Percentiles rank a stretch among this genome's conserved stretches.
These are phyloP conservation scores for Allium cepa DNA, from an alignment of 106 monocot genomes.

Conservation along the genomic window DNA sequence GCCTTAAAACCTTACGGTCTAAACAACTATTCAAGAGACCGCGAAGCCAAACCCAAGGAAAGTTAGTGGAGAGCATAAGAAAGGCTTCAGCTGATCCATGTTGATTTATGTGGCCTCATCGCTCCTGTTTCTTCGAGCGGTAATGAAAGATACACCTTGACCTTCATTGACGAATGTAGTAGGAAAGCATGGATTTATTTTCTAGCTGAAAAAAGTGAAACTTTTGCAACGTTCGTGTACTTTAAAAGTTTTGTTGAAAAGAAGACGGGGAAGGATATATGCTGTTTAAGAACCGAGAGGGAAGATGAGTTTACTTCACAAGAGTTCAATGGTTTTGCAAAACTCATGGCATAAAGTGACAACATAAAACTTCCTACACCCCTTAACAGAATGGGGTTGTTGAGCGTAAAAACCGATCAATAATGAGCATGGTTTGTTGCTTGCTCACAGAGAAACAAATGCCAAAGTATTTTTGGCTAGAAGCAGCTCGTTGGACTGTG, in stretches of 20 bases:
- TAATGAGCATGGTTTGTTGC: background rate
- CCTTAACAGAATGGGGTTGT: background rate
- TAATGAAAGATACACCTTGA: background rate
- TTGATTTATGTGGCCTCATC: no score
- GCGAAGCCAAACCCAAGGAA: no score
- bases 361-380: background rate
- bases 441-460: no score
- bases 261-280: background rate
- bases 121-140: no score
- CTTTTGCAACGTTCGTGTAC: background rate
- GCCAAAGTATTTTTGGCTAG: no score
- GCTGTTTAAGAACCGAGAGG: background rate
- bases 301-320: background rate
- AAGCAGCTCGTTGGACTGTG: no score
- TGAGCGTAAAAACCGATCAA: background rate
- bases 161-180: background rate
- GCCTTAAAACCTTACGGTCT: no score
- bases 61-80: no score
- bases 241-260: background rate
- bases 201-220: background rate
- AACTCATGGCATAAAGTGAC: background rate
- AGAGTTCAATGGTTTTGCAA: background rate
- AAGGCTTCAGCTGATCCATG: no score
- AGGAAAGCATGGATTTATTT: background rate
- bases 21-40: no score